Conservation (phyloP, 768 basidiomycete species). For the Clavulina sp. region DNA sequence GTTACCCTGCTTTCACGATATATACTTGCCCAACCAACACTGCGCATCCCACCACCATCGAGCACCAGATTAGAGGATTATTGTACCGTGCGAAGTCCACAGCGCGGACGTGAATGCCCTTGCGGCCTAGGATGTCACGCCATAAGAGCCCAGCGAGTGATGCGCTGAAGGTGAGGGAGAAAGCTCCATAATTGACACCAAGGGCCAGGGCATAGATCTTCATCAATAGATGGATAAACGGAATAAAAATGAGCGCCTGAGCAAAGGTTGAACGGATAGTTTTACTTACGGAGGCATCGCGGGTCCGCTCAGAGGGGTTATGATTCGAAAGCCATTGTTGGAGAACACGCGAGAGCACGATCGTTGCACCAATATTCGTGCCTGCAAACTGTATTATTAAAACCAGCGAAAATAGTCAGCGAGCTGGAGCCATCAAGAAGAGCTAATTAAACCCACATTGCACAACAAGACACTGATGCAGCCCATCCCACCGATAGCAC, state of each 20-base stretch:
- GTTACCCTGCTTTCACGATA: too few species aligned
- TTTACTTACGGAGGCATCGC: slow-evolving; percentile 3
- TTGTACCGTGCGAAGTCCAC: slow-evolving; percentile 35
- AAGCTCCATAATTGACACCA: slow-evolving; percentile 79
- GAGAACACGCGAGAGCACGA: slow-evolving; percentile 68
- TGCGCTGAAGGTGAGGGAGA: slow-evolving; percentile 75
- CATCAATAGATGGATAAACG: slow-evolving; percentile 17
- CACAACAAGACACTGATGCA: slow-evolving; percentile 57
- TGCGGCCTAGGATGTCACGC: slow-evolving; percentile 54
- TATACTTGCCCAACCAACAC: slow-evolving; percentile 11
- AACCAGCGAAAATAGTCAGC: too few species aligned
- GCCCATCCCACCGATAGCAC: slow-evolving; percentile 33
- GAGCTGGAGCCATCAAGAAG: too few species aligned
- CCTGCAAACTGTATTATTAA: slow-evolving; percentile 36
- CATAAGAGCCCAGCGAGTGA: slow-evolving; percentile 81
- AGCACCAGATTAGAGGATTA: slow-evolving; percentile 3
- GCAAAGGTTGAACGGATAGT: not conserved
- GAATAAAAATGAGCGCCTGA: slow-evolving; percentile 2
- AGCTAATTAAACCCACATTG: slow-evolving; percentile 27
- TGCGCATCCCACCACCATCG: slow-evolving; percentile 8
- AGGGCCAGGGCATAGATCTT: slow-evolving; percentile 43
- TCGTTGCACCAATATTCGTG: slow-evolving; percentile 84
- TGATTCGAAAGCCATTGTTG: slow-evolving; percentile 26
- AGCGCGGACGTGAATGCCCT: slow-evolving; percentile 44
- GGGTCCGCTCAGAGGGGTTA: slow-evolving; percentile 6